Evolutionary conservation across 768 basidiomycete genomes (phyloP).

Genomic region (Boletus rubroflammeus): DNA sequence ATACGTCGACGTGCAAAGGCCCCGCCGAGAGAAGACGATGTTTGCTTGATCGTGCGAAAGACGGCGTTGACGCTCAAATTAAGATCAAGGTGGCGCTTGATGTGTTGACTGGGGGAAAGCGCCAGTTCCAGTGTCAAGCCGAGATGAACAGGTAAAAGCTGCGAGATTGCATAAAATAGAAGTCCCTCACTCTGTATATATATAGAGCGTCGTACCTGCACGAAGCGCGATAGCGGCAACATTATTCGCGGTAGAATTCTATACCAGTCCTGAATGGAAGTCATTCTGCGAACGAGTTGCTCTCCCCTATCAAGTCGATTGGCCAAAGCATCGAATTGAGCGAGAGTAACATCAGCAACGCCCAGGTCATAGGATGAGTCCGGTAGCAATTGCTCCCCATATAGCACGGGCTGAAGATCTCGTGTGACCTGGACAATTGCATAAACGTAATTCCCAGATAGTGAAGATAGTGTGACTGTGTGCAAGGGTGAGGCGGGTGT

Average conservation of each 20-base stretch:
- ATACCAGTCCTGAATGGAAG: slow-evolving; percentile 43
- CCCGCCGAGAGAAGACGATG: slow-evolving; percentile 49
- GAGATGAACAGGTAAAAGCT: slow-evolving; percentile 59
- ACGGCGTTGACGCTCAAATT: slow-evolving; percentile 85
- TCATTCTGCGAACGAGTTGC: slow-evolving; percentile 30
- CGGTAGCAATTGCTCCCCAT: slow-evolving; percentile 71
- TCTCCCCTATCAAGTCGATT: slow-evolving; percentile 43
- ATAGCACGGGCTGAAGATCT: slow-evolving; percentile 88
- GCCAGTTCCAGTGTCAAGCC: slow-evolving; percentile 84
- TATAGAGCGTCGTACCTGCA: slow-evolving; percentile 52
- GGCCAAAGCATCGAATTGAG: slow-evolving; percentile 74
- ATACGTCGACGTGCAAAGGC: slow-evolving; percentile 66
- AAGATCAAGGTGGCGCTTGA: slow-evolving; percentile 59
- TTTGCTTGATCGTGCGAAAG: slow-evolving; percentile 76
- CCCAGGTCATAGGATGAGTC: slow-evolving; percentile 68
- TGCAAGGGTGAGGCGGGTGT: slow-evolving; percentile 45
- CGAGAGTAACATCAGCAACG: slow-evolving; percentile 79
- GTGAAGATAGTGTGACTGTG: slow-evolving; percentile 80
- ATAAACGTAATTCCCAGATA: slow-evolving; percentile 85
- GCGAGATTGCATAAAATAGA: slow-evolving; percentile 12
- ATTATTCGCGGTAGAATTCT: slow-evolving; percentile 49
- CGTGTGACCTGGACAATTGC: slow-evolving; percentile 87
- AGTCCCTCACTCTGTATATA: slow-evolving; percentile 3
- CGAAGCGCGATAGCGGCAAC: slow-evolving; percentile 68
- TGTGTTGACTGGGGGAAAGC: slow-evolving; percentile 46